Percentiles rank a stretch among this genome's conserved stretches.
phyloP scores from a whole-genome alignment of 306 rosid genomes.

The Oxytropis ochrocephala region DNA sequence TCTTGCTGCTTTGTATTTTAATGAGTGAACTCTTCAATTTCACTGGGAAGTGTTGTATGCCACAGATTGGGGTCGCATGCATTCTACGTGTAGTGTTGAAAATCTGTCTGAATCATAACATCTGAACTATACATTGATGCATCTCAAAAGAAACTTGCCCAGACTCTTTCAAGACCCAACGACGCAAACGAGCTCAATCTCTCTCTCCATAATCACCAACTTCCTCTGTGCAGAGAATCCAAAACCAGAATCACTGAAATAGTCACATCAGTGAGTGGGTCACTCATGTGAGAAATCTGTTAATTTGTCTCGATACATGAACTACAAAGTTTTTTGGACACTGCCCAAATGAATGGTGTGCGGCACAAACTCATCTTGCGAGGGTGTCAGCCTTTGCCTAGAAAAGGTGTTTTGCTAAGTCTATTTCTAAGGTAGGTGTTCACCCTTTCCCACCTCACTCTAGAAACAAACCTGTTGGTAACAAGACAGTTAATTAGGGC shows the following conservation, averaged over 20 bases:
- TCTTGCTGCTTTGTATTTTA: neutral
- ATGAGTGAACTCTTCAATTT: neutral
- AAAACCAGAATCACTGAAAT: slow-evolving; percentile 82
- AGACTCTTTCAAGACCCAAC: slow-evolving; percentile 76
- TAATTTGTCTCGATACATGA: slow-evolving; percentile 67
- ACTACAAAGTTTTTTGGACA: slow-evolving; percentile 54
- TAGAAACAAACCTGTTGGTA: slow-evolving; percentile 71
- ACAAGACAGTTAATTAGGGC: slow-evolving; percentile 70
- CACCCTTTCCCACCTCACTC: slow-evolving; percentile 63
- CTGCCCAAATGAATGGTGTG: slow-evolving; percentile 82
- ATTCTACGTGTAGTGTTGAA: neutral
- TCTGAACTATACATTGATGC: slow-evolving; percentile 33
- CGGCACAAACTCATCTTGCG: slow-evolving; percentile 63
- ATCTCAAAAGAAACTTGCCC: slow-evolving; percentile 72
- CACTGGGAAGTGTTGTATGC: neutral
- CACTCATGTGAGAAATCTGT: slow-evolving; percentile 77
- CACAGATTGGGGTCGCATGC: neutral
- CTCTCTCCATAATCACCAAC: slow-evolving; percentile 62
- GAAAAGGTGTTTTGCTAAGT: slow-evolving; percentile 77
- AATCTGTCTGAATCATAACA: neutral
- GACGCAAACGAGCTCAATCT: slow-evolving; percentile 56
- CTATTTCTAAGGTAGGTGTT: slow-evolving; percentile 53
- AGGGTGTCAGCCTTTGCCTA: slow-evolving; percentile 82
- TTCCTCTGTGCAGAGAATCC: slow-evolving; percentile 82
- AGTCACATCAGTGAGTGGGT: slow-evolving; percentile 91